Evolutionary conservation across 2,329 filamentous ascomycete species (phyloP), one percentile per base, ranked within the genome.

Genomic region (Sporothrix variecibatus): DNA sequence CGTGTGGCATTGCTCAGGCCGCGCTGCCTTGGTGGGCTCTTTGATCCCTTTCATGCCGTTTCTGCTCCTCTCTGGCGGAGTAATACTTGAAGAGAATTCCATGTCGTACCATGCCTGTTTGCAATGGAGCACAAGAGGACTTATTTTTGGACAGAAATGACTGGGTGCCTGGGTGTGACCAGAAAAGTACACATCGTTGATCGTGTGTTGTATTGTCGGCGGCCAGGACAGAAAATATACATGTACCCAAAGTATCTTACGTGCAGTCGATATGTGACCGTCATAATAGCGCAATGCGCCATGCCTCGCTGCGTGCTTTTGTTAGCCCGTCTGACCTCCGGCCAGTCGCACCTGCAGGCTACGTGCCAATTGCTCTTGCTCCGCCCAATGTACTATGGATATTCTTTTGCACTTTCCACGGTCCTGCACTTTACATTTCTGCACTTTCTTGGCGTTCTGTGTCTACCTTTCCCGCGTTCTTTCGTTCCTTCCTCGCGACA

Each of bases 291-390:
- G 64, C 40, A 15, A 68, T 43, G 38, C 62, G 23, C 40, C 64
- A 68, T 68, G 40, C 26, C 64, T 68, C 26, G 5, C 65, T 68
- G 65, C 65, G 43, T 68, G 65, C 65, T 68, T 68, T 51, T 51
- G 65, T 34, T 26, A 5, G 17, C 26, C 65, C 6, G 65, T 6
- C 62, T 64, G 62, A 46, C 62, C 17, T 46, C 12, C 23, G 34
- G 5, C 62, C 62, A 67, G 11, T 67, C 38, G 62, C 9, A 28
- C 62, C 34, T 65, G 60, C 60, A 64, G 31, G 60, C 20, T 23
- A n/a, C 62, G 62, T 65, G 62, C 62, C 38, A 65, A 28, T 65
- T 46, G 62, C 38, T 67, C 62, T 46, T 46, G 62, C n/a, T 38
- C 62, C 38, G 62, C 17, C 23, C 62, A 17, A 11, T 26, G n/a